Evolutionary conservation across 805 yeast species (phyloP).

Genomic region (Lipomyces sp.): DNA sequence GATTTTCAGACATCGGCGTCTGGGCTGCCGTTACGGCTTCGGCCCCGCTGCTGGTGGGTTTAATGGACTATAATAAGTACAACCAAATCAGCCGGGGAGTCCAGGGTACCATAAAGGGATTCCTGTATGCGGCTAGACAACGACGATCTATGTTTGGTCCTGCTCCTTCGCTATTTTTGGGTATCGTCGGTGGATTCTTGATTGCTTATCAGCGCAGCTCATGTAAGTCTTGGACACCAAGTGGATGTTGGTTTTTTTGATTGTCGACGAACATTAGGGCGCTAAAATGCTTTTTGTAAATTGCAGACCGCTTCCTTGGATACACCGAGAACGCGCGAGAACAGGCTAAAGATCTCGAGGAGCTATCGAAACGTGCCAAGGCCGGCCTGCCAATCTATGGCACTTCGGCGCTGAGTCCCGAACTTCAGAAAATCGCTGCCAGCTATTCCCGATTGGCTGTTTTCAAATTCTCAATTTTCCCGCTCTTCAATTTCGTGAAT

Average conservation of each 20-base stretch:
- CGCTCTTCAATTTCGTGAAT: constrained; percentile 80
- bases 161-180: constrained; percentile 43
- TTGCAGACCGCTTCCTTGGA: constrained; percentile 74
- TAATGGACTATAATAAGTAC: constrained; percentile 48
- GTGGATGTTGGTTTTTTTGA: too few species aligned
- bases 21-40: constrained; percentile 55
- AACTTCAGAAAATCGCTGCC: constrained; percentile 74
- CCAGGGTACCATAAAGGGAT: constrained; percentile 9
- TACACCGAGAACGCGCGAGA: constrained; percentile 73
- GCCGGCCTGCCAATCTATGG: constrained; percentile 72
- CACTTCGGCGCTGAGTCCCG: constrained; percentile 63
- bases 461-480: constrained; percentile 62
- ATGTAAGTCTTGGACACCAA: constrained; percentile 12
- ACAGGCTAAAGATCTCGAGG: constrained; percentile 72
- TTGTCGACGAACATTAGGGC: too few species aligned
- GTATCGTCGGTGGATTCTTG: constrained; percentile 74
- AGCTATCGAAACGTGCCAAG: constrained; percentile 68
- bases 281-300: background rate
- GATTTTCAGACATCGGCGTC: constrained; percentile 65
- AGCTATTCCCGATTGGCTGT: constrained; percentile 78
- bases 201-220: constrained; percentile 59
- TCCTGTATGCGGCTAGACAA: constrained; percentile 10
- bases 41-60: constrained; percentile 55
- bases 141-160: constrained; percentile 11
- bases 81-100: constrained; percentile 40